Evolutionary conservation across 768 basidiomycete genomes (phyloP).

Genomic region (Serendipita sp.): DNA sequence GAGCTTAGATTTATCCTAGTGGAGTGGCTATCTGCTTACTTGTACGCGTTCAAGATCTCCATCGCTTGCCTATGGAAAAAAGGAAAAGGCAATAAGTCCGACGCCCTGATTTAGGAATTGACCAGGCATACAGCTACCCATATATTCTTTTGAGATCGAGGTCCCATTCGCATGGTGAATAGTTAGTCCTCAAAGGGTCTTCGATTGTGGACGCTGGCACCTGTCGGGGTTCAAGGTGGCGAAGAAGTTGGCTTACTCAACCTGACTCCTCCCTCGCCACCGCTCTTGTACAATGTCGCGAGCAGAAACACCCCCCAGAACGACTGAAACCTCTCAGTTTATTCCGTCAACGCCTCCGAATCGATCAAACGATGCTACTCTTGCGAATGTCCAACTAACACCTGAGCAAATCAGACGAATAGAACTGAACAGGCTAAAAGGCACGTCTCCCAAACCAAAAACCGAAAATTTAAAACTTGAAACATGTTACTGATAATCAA

Average conservation of each 20-base stretch:
- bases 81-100: no score
- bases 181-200: not conserved
- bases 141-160: slow-evolving; percentile 44
- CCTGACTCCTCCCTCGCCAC: not conserved
- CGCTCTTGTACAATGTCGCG: not conserved
- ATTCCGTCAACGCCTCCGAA: slow-evolving; percentile 8
- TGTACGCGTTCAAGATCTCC: slow-evolving; percentile 66
- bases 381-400: slow-evolving; percentile 26
- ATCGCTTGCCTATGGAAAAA: slow-evolving; percentile 42
- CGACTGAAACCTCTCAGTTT: not conserved
- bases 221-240: not conserved
- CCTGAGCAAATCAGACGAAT: slow-evolving; percentile 57
- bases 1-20: not conserved
- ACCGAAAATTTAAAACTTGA: no score
- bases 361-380: slow-evolving; percentile 5
- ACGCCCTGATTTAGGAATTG: not conserved
- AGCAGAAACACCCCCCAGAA: not conserved
- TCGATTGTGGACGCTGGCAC: no score
- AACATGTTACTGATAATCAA: not conserved
- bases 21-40: slow-evolving; percentile 26
- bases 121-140: slow-evolving; percentile 49
- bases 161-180: not conserved
- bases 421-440: slow-evolving; percentile 67
- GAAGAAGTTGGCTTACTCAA: not conserved
- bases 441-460: slow-evolving; percentile 22